A percentile compares a stretch with the other conserved stretches of the same genome.
Evolutionary conservation across 306 rosid genomes (phyloP).

Genomic region (Dryas alaskensis): DNA sequence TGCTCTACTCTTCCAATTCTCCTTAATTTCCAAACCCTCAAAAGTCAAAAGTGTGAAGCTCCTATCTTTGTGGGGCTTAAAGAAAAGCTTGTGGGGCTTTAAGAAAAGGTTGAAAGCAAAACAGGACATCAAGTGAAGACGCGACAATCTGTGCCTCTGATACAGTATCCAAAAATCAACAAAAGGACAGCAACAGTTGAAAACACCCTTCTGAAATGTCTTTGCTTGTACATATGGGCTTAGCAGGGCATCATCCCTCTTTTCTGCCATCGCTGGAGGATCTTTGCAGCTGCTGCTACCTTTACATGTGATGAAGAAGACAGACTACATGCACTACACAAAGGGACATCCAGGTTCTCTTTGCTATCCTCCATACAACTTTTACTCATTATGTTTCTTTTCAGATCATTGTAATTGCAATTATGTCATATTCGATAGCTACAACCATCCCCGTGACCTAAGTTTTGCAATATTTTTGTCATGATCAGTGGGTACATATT

Average conservation of each 20-base stretch:
- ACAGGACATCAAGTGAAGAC: background rate
- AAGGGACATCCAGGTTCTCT: slow-evolving; percentile 29
- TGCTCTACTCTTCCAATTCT: background rate
- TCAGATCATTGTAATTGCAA: slow-evolving; percentile 16
- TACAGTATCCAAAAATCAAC: slow-evolving; percentile 29
- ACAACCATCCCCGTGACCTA: slow-evolving; percentile 31
- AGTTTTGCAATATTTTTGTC: slow-evolving; percentile 5
- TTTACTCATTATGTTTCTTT: background rate
- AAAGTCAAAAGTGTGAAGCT: background rate
- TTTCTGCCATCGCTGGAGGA: slow-evolving; percentile 13
- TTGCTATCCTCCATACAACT: slow-evolving; percentile 18
- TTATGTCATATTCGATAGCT: slow-evolving; percentile 22
- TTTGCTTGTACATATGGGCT: slow-evolving; percentile 4
- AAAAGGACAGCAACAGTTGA: slow-evolving; percentile 23
- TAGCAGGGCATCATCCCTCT: background rate
- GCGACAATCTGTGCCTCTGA: slow-evolving; percentile 23
- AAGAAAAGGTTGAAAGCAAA: background rate
- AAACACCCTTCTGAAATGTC: slow-evolving; percentile 31
- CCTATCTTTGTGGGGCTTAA: slow-evolving; percentile 15
- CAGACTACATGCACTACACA: slow-evolving; percentile 5
- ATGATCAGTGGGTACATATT: slow-evolving; percentile 11
- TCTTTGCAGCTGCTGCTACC: slow-evolving; percentile 12
- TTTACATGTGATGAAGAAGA: slow-evolving; percentile 36
- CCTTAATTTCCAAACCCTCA: background rate
- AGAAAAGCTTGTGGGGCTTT: background rate